Conservation (phyloP, 1,139 yeast genomes). For the Yamadazyma trypodendri region DNA sequence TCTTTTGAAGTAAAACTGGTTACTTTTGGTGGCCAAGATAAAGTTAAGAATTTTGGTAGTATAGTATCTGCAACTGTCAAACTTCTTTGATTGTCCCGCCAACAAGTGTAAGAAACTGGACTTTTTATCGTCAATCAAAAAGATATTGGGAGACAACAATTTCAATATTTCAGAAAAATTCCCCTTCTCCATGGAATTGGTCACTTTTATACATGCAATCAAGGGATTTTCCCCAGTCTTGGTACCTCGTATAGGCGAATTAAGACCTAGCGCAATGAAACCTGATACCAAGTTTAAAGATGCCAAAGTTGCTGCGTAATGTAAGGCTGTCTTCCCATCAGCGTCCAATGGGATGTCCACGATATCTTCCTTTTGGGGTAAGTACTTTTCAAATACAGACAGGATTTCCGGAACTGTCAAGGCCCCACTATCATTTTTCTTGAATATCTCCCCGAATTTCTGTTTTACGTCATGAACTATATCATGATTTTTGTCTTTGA, state of each 20-base stretch:
- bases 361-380: constrained; percentile 10
- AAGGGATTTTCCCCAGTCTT: constrained; percentile 42
- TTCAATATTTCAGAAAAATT: constrained; percentile 35
- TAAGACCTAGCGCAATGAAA: constrained; percentile 36
- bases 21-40: constrained; percentile 48
- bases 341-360: constrained; percentile 42
- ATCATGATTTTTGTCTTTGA: constrained; percentile 26
- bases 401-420: constrained; percentile 37
- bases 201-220: constrained; percentile 40
- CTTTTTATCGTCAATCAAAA: constrained; percentile 35
- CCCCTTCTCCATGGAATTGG: constrained; percentile 48
- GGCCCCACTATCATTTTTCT: constrained; percentile 35
- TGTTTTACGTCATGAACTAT: constrained; percentile 53
- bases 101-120: constrained; percentile 41
- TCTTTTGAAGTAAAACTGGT: constrained; percentile 54
- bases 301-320: constrained; percentile 47
- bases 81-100: constrained; percentile 29
- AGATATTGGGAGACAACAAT: constrained; percentile 40
- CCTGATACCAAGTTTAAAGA: constrained; percentile 36
- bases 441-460: constrained; percentile 49
- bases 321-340: constrained; percentile 46
- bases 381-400: constrained; percentile 22
- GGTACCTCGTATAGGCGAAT: constrained; percentile 45
- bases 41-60: constrained; percentile 76
- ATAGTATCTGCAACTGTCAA: constrained; percentile 58